Percentiles rank a stretch among this genome's conserved stretches.
Conservation (phyloP, 2,329 filamentous ascomycete species). For the Tolypocladium pustulatum region DNA sequence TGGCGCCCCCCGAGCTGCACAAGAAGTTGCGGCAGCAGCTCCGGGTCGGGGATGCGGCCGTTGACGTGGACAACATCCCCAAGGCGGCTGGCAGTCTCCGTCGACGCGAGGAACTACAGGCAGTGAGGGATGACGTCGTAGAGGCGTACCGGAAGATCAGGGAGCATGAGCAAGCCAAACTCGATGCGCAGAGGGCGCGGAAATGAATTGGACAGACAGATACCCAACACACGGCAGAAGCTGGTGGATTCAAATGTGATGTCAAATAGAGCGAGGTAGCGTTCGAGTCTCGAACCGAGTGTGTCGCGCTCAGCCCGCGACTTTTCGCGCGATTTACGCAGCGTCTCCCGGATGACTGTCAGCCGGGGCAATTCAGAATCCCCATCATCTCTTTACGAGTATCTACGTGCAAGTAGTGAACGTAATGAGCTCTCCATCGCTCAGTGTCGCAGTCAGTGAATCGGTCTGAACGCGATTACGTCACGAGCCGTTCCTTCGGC, state of each 20-base stretch:
- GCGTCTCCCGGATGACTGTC: not conserved
- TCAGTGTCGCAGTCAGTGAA: not conserved
- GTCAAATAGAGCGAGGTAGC: not conserved
- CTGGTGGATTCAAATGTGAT: not conserved
- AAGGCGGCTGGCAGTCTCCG: slow-evolving; percentile 27
- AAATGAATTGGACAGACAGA: not conserved
- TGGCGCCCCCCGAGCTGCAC: slow-evolving; percentile 66
- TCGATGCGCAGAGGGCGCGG: slow-evolving; percentile 7
- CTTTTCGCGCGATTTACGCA: not conserved
- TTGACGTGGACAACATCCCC: slow-evolving; percentile 24
- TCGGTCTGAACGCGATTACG: not conserved
- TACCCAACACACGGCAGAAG: not conserved
- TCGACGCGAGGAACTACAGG: slow-evolving; percentile 27
- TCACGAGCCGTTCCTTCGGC: not conserved
- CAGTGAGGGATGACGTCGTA: slow-evolving; percentile 22
- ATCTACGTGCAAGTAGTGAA: not conserved
- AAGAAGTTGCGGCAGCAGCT: slow-evolving; percentile 28
- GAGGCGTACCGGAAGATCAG: slow-evolving; percentile 27
- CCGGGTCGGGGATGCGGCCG: slow-evolving; percentile 20
- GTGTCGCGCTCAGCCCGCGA: not conserved
- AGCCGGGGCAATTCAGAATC: not conserved
- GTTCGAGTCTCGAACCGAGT: not conserved
- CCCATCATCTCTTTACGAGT: not conserved
- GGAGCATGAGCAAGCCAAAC: slow-evolving; percentile 26
- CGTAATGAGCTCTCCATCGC: not conserved